Percentiles rank a stretch among this genome's conserved stretches.
Conservation (phyloP, 2,329 filamentous ascomycete genomes). For the Xylariaceae sp. region DNA sequence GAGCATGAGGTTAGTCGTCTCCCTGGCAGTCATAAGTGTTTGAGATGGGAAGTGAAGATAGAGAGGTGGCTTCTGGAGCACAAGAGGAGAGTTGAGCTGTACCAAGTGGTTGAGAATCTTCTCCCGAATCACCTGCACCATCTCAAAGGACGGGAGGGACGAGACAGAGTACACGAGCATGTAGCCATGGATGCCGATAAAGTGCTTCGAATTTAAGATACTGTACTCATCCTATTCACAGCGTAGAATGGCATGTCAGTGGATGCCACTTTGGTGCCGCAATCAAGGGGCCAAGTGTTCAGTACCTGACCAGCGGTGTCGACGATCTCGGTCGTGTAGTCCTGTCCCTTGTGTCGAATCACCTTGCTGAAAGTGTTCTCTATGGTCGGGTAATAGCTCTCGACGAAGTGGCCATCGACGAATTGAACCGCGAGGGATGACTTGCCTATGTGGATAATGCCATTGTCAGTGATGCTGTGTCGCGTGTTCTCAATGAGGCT, state of each 20-base stretch:
- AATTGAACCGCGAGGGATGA: constrained; percentile 96
- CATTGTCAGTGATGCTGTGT: constrained; percentile 4
- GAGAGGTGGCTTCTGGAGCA: neutral
- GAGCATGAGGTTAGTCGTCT: constrained; percentile 4
- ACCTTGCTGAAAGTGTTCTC: constrained; percentile 98
- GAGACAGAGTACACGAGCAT: constrained; percentile 98
- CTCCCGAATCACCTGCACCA: constrained; percentile 92
- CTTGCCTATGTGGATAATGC: constrained; percentile 64
- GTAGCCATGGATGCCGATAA: constrained; percentile 98
- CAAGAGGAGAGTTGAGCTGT: constrained; percentile 34
- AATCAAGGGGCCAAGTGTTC: neutral
- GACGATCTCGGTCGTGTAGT: constrained; percentile 94
- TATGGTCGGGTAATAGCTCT: constrained; percentile 98
- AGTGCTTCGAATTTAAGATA: constrained; percentile 97
- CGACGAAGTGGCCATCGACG: constrained; percentile 96
- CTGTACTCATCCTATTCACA: constrained; percentile 84
- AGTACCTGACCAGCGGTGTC: constrained; percentile 91
- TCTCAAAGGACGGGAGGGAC: constrained; percentile 91
- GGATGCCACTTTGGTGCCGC: neutral
- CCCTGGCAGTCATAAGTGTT: neutral
- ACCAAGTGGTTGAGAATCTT: constrained; percentile 97
- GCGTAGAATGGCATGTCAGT: constrained; percentile 7
- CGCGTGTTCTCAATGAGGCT: neutral
- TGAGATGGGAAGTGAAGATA: neutral
- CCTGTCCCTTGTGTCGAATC: constrained; percentile 88